Evolutionary conservation across 2,329 filamentous ascomycete genomes (phyloP), one percentile per base, ranked within the genome.

Genomic region (Beauveria asiatica): DNA sequence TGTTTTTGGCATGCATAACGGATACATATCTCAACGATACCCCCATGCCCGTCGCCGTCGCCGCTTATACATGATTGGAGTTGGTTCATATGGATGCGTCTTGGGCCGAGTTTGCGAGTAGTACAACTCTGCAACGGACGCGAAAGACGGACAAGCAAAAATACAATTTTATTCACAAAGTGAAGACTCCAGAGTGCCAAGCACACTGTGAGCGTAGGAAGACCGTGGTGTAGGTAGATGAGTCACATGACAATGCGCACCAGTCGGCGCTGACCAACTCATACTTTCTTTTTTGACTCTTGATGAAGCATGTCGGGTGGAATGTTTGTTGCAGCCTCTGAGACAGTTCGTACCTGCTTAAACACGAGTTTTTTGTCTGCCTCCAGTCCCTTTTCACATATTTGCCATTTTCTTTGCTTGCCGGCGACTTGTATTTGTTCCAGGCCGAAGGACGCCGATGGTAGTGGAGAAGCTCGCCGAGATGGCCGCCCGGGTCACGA

Each of bases 21-120:
- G 61, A 62, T 55, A 59, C 51, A 62, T 59, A 62, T 62, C 61
- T 62, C 61, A 62, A 62, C 61, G 61, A 62, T 62, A 62, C 61
- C 61, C 60, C 61, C 61, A 49, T 61, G 46, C 59, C 59, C 59
- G 59, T 52, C 59, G 59, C 41, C 59, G 59, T 57, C 45, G 59
- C 46, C 59, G 59, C 59, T 61, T 57, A 53, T 59, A 61, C 59
- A 57, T 61, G 52, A 57, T 56, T 61, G 59, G 53, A 56, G 59
- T 61, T 57, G 57, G 57, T 59, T 59, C 57, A 48, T 53, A 52
- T 59, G 48, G 48, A 45, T 52, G 39, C 56, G 46, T 45, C 45
- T 46, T 50, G 45, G 33, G 23, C 16, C 45, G 55, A 50, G 55
- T 42, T 45, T 33, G 33, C 21, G 21, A 30, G 21, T 17, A 39